phyloP scores from a whole-genome alignment of 805 yeast species.

The Yarrowia phangngaensis region DNA sequence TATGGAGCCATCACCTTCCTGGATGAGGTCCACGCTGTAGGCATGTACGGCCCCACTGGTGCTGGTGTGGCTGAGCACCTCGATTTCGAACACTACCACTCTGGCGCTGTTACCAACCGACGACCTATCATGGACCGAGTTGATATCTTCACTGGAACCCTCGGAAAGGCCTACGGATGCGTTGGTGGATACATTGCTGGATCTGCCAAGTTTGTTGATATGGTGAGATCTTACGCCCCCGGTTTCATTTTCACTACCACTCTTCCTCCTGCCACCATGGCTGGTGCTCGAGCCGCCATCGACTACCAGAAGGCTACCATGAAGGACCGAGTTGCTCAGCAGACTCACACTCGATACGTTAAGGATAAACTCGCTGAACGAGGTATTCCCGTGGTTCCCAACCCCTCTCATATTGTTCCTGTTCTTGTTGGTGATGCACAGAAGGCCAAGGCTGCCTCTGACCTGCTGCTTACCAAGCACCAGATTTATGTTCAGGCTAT shows the following conservation, averaged over 20 bases:
- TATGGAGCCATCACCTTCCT: slow-evolving; percentile 95
- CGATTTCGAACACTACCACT: slow-evolving; percentile 78
- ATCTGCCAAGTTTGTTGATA: slow-evolving; percentile 74
- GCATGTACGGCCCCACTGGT: slow-evolving; percentile 98
- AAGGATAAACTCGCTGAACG: slow-evolving; percentile 61
- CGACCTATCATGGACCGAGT: slow-evolving; percentile 79
- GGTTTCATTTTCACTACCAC: slow-evolving; percentile 97
- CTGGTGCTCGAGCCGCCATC: slow-evolving; percentile 86
- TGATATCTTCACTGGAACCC: slow-evolving; percentile 95
- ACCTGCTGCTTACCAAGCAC: slow-evolving; percentile 75
- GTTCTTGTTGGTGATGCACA: slow-evolving; percentile 91
- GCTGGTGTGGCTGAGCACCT: slow-evolving; percentile 99
- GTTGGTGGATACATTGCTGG: slow-evolving; percentile 99
- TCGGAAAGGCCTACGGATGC: slow-evolving; percentile 94
- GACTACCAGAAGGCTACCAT: slow-evolving; percentile 76
- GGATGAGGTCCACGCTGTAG: slow-evolving; percentile 99
- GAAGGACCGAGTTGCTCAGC: slow-evolving; percentile 77
- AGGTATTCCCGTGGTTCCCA: slow-evolving; percentile 94
- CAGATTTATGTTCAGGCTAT: slow-evolving; percentile 95
- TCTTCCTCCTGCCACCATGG: slow-evolving; percentile 96
- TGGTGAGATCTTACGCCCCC: slow-evolving; percentile 94
- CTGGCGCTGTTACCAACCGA: slow-evolving; percentile 50
- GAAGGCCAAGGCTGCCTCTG: slow-evolving; percentile 87
- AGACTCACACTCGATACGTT: slow-evolving; percentile 77
- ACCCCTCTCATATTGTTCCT: slow-evolving; percentile 97